Base-by-base conservation (phyloP, 495 filamentous ascomycete genomes). In the Hypoxylon fragiforme region DNA sequence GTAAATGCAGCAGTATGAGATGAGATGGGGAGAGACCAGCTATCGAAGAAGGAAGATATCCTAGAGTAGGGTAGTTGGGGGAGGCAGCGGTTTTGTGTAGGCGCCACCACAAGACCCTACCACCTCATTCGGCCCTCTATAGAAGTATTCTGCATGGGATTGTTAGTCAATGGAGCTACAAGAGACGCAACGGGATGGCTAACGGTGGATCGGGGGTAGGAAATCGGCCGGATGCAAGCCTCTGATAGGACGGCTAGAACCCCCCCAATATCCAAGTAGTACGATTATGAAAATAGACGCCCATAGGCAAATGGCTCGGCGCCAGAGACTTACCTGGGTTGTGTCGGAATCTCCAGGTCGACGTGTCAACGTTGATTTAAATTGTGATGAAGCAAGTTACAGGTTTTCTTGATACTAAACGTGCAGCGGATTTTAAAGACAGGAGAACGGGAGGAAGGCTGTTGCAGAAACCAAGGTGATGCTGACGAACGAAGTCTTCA, bases 21-120 rank as follows among this genome's bases (percentile, higher is more conserved):
- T 66, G 52, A 70, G 70, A 72, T 47, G 51, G 41, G 70, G 73
- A 74, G 79, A 81, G 79, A 66, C 78, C 77, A 80, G 79, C 78
- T 81, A 70, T 70, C 71, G 73, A 74, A 55, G 63, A 49, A 70
- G 24, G 67, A 48, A 71, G 60, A 65, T 63, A 56, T 53, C 41
- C 54, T 47, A 39, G 48, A 63, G 47, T 51, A 53, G 49, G 63
- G 60, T 66, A 65, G 63, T 58, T 60, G 65, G 65, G 74, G 76
- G 62, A 68, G 60, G 60, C 54, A 64, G 58, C 66, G 74, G 74
- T 78, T 82, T 80, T 81, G 77, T 78, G 75, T 72, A 73, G 71
- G 70, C 77, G 77, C 74, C 73, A 68, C 60, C 45, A 56, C 63
- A 50, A 50, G 55, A 62, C 41, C 13, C 51, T 62, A 46, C 52